Conservation (phyloP, 176 grass and related monocot species). For the Rhynchospora pubera region DNA sequence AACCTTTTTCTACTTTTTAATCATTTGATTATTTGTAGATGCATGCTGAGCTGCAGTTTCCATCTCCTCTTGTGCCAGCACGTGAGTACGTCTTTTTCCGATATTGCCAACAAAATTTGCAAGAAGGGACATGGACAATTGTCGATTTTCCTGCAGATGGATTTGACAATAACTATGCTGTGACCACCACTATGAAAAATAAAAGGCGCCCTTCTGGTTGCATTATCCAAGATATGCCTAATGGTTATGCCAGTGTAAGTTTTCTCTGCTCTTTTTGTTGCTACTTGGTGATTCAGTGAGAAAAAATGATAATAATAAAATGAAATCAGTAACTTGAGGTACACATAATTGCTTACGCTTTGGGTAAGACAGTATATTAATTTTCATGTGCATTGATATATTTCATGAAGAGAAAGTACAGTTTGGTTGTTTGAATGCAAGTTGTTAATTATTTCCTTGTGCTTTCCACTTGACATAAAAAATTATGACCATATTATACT, state of each 20-base stretch:
- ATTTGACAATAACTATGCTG: constrained; percentile 39
- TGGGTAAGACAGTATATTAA: not conserved
- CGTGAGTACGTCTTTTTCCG: constrained; percentile 80
- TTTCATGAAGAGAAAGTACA: not conserved
- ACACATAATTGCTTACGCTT: not conserved
- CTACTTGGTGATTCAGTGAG: not conserved
- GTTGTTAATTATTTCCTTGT: not conserved
- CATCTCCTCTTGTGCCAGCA: constrained; percentile 65
- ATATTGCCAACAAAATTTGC: constrained; percentile 66
- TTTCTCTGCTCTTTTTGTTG: not conserved
- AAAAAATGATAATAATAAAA: not conserved
- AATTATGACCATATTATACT: not conserved
- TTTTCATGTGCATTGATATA: not conserved
- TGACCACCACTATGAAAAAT: constrained; percentile 35
- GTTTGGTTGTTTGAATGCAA: not conserved
- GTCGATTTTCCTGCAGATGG: constrained; percentile 80
- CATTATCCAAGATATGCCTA: constrained; percentile 92
- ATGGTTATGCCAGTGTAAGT: constrained; percentile 80
- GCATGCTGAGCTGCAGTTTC: constrained; percentile 85
- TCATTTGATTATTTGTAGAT: constrained; percentile 40
- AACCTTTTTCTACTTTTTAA: not conserved
- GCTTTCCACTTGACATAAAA: not conserved
- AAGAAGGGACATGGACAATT: constrained; percentile 67
- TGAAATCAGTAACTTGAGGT: not conserved
- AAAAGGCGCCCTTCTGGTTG: constrained; percentile 70